Conservation (phyloP, 768 basidiomycete species). For the Amylocystis lapponica region DNA sequence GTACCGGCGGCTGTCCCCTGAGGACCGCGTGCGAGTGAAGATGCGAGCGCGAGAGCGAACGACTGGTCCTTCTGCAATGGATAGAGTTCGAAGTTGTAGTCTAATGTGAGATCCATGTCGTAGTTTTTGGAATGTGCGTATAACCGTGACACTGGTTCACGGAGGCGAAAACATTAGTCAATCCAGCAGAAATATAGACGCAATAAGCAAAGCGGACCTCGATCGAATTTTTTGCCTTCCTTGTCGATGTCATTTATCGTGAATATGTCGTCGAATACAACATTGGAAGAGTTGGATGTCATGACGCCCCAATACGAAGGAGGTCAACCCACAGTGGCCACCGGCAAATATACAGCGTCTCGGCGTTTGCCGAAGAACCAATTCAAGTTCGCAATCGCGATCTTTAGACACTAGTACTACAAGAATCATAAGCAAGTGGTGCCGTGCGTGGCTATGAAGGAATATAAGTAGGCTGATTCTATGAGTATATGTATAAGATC, state of each 20-base stretch:
- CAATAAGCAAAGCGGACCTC: conserved; percentile 55
- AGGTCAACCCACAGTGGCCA: not conserved
- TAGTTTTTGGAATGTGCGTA: conserved; percentile 87
- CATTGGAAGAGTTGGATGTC: conserved; percentile 46
- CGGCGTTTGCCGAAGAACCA: not conserved
- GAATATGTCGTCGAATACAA: conserved; percentile 94
- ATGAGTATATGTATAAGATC: no score
- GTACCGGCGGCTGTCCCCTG: conserved; percentile 44
- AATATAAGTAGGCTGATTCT: no score
- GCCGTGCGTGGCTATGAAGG: no score
- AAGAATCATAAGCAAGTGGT: no score
- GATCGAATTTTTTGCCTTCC: conserved; percentile 96
- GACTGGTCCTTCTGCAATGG: conserved; percentile 61
- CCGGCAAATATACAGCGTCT: no score
- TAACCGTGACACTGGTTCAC: conserved; percentile 92
- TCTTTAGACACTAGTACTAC: no score
- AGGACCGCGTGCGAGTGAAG: conserved; percentile 60
- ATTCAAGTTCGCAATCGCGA: no score
- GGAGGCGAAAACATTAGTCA: not conserved
- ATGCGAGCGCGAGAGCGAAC: conserved; percentile 83
- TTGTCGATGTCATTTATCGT: conserved; percentile 77
- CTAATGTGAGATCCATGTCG: conserved; percentile 88
- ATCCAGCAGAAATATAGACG: not conserved
- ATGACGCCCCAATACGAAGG: conserved; percentile 7
- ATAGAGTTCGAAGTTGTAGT: conserved; percentile 91